Evolutionary conservation across 495 filamentous ascomycete species (phyloP).

Genomic region (Aspergillus biplanus): DNA sequence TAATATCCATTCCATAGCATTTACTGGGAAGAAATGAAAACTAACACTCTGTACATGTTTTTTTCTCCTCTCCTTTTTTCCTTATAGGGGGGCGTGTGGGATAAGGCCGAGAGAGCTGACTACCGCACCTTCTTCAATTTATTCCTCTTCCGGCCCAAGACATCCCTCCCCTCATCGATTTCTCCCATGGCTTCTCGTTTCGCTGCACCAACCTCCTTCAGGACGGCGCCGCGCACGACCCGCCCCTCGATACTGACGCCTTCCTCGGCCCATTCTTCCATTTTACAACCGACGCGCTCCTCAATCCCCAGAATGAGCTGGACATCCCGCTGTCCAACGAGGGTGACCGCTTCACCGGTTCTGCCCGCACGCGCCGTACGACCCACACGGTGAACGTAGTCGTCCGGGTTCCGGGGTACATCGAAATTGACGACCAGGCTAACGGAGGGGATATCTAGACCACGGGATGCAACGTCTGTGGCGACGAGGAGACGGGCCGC

Average conservation of each 20-base stretch:
- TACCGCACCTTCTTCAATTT: conserved; percentile 52
- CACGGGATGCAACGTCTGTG: conserved; percentile 93
- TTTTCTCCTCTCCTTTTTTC: no score
- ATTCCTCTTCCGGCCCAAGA: conserved; percentile 54
- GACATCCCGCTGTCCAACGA: conserved; percentile 92
- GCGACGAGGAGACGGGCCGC: conserved; percentile 91
- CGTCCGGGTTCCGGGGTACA: conserved; percentile 91
- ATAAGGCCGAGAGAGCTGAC: background rate
- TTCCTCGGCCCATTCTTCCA: conserved; percentile 83
- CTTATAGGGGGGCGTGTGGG: background rate
- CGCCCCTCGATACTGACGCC: conserved; percentile 87
- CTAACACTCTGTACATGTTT: no score
- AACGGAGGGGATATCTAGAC: conserved; percentile 94
- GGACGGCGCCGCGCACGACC: conserved; percentile 71
- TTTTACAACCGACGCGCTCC: conserved; percentile 73
- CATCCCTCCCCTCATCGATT: conserved; percentile 90
- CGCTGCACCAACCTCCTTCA: conserved; percentile 89
- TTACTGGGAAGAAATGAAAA: no score
- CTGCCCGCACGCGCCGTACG: conserved; percentile 91
- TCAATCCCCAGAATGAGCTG: conserved; percentile 87
- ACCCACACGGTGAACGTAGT: conserved; percentile 96
- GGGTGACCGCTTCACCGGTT: conserved; percentile 77
- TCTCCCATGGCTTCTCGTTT: conserved; percentile 87
- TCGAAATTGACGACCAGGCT: conserved; percentile 93
- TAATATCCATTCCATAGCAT: no score